Evolutionary conservation across 257 asterid species (phyloP), one percentile per base, ranked within the genome.

Genomic region (Anisodus acutangulus): DNA sequence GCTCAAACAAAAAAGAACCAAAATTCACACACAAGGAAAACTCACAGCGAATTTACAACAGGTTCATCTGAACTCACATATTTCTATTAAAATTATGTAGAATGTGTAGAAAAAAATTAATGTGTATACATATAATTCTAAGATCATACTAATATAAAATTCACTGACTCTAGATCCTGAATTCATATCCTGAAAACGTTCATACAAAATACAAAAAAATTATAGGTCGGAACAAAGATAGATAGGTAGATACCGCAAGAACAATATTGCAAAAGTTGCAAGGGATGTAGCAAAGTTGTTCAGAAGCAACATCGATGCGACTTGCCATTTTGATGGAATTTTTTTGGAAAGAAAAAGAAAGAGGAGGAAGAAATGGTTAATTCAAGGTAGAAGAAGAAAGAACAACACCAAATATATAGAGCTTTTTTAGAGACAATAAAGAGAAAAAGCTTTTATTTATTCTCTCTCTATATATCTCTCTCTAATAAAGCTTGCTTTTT

Each of bases 261-360:
- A 94, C 95, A 71, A 93, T 93, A 88, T 86, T 93, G 92, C 98
- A 94, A 91, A 90, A 94, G 92, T 90, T 93, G 93, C 97, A 93
- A 93, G 98, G 97, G 89, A 94, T 94, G 88, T 94, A 94, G 87
- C 97, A 93, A 64, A 94, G 93, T 85, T 94, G 92, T 88, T 94
- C 98, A 45, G 94, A 82, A 71, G 90, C 66, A 89, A 87, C 88
- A 39, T 92, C 93, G 90, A 86, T 88, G 86, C 86, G 84, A 84
- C 84, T 87, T 54, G 92, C 85, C 92, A 90, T 90, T 84, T 69
- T 54, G 78, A 62, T 37, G 72, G 9, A 47, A 17, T 6, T 4
- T 16, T 78, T 37, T 3, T 47, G 78, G 15, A 5, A 83, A 72
- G 47, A 71, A 71, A 26, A 51, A 70, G 60, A 19, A 59, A 64